Conservation (phyloP, 2,329 filamentous ascomycete genomes). For the Amylocarpus encephaloides region DNA sequence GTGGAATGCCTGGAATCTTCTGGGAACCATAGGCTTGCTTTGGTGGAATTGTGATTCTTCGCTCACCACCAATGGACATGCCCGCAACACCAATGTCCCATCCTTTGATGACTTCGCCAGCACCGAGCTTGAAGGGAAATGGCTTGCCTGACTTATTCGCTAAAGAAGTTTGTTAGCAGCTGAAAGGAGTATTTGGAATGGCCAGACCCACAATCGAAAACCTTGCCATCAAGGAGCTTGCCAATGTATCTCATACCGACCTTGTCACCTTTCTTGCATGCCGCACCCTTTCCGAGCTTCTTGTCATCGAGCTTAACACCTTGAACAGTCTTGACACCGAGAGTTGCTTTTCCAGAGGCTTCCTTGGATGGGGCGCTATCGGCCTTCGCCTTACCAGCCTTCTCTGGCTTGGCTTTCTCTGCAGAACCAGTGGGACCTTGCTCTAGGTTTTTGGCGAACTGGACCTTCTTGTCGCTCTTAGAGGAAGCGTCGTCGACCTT, state of each 20-base stretch:
- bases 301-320: constrained; percentile 94
- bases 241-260: constrained; percentile 97
- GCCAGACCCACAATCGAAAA: constrained; percentile 76
- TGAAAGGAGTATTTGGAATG: not conserved
- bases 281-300: constrained; percentile 78
- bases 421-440: constrained; percentile 80
- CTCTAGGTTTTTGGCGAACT: constrained; percentile 98
- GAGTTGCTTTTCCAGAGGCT: constrained; percentile 42
- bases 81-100: constrained; percentile 94
- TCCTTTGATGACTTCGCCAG: constrained; percentile 95
- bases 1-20: constrained; percentile 75
- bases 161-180: constrained; percentile 35
- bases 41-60: constrained; percentile 83
- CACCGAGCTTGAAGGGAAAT: constrained; percentile 90
- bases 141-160: constrained; percentile 99
- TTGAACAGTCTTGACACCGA: constrained; percentile 71
- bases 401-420: constrained; percentile 35
- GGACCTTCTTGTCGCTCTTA: constrained; percentile 86
- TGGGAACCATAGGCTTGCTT: constrained; percentile 85
- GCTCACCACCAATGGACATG: constrained; percentile 91
- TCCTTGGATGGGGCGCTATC: constrained; percentile 47
- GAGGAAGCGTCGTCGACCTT: constrained; percentile 50
- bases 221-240: constrained; percentile 89
- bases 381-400: constrained; percentile 38
- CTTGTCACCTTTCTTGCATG: constrained; percentile 82